Evolutionary conservation across 2,329 filamentous ascomycete genomes (phyloP).

Genomic region (Fusarium clavum): DNA sequence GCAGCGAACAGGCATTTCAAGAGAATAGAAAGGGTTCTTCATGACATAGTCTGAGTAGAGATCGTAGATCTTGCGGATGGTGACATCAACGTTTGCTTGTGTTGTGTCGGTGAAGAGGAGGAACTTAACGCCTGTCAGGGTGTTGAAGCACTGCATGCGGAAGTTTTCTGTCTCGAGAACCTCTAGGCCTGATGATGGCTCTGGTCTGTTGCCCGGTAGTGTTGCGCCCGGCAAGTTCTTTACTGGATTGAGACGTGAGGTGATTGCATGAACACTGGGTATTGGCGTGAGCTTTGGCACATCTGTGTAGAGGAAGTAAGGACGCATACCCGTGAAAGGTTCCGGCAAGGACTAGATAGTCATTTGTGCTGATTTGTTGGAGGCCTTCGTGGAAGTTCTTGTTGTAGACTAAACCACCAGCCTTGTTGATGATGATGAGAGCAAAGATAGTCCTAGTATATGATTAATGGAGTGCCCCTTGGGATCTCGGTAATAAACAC

Average conservation of each 20-base stretch:
- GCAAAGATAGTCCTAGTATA: slow-evolving; percentile 86
- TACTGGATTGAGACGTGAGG: slow-evolving; percentile 70
- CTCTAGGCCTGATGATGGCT: slow-evolving; percentile 83
- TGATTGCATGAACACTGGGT: slow-evolving; percentile 75
- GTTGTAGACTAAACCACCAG: slow-evolving; percentile 95
- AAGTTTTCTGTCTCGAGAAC: slow-evolving; percentile 95
- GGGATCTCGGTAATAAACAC: neutral
- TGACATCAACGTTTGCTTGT: slow-evolving; percentile 86
- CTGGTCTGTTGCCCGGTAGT: slow-evolving; percentile 62
- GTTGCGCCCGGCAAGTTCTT: slow-evolving; percentile 53
- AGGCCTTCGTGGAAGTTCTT: slow-evolving; percentile 90
- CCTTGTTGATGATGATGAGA: slow-evolving; percentile 98
- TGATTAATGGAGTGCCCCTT: neutral
- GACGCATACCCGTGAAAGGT: slow-evolving; percentile 87
- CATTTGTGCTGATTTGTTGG: slow-evolving; percentile 91
- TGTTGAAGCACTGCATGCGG: slow-evolving; percentile 95
- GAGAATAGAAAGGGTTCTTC: slow-evolving; percentile 99
- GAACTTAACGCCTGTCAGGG: slow-evolving; percentile 94
- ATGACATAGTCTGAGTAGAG: slow-evolving; percentile 97
- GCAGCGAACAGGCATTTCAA: slow-evolving; percentile 97
- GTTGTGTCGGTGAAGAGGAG: slow-evolving; percentile 91
- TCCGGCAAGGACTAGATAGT: slow-evolving; percentile 95
- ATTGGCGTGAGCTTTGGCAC: slow-evolving; percentile 17
- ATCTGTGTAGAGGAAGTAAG: slow-evolving; percentile 22
- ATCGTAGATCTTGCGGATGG: slow-evolving; percentile 89